Percentiles rank a stretch among this genome's conserved stretches.
These are phyloP conservation scores for Calonectria pseudoturangicola DNA, from an alignment of 2,329 filamentous ascomycete species.

Conservation along the genomic window DNA sequence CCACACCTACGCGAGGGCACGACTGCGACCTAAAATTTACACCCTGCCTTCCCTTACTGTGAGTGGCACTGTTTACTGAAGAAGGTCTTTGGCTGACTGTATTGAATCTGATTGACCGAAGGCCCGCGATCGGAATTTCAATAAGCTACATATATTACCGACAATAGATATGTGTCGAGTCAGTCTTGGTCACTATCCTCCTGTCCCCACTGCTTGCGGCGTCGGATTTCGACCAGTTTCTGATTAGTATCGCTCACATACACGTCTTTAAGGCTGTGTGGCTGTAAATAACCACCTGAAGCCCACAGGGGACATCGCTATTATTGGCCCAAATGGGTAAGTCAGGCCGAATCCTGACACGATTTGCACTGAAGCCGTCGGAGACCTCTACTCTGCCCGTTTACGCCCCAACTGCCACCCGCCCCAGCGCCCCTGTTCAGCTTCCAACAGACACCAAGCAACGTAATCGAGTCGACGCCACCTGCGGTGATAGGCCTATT, in stretches of 20 bases:
- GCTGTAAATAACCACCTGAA: conserved; percentile 9
- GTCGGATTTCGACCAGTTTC: neutral
- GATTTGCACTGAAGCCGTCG: neutral
- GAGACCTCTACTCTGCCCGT: conserved; percentile 3
- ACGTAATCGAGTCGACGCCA: conserved; percentile 28
- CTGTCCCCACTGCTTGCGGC: too few relatives aligned
- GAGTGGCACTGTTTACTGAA: too few relatives aligned
- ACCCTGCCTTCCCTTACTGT: too few relatives aligned
- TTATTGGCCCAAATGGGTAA: conserved; percentile 4
- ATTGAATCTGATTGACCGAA: neutral
- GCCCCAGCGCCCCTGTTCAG: conserved; percentile 11
- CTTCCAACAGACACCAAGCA: neutral
- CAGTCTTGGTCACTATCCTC: neutral
- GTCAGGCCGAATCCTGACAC: conserved; percentile 17
- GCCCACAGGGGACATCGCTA: neutral
- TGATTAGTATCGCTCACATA: neutral
- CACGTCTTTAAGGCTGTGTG: neutral
- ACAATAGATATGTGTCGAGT: neutral
- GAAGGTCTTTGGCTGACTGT: neutral
- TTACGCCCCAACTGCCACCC: conserved; percentile 13
- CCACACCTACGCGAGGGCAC: too few relatives aligned
- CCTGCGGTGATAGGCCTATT: conserved; percentile 1
- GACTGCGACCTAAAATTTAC: too few relatives aligned
- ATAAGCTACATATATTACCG: neutral
- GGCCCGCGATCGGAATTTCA: too few relatives aligned